phyloP scores from a whole-genome alignment of 495 filamentous ascomycete species.

The Penicillium paxilli region DNA sequence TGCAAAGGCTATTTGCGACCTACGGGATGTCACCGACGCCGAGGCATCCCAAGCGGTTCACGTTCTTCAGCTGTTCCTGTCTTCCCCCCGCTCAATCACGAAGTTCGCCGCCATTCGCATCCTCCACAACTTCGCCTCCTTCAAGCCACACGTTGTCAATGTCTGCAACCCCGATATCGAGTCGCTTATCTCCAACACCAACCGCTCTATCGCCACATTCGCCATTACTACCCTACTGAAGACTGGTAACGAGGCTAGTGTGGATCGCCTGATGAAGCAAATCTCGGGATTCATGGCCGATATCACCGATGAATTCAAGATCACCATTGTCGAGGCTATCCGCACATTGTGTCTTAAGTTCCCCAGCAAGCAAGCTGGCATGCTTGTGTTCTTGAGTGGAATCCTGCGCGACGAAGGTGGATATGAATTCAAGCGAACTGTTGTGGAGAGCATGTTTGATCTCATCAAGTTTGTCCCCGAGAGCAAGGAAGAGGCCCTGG shows the following conservation, averaged over 20 bases:
- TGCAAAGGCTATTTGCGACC: conserved; percentile 93
- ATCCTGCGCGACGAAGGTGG: conserved; percentile 95
- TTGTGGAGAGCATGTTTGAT: conserved; percentile 99
- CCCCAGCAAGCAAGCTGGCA: conserved; percentile 95
- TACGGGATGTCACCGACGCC: conserved; percentile 87
- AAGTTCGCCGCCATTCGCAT: conserved; percentile 98
- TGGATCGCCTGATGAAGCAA: conserved; percentile 98
- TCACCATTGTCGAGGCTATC: conserved; percentile 98
- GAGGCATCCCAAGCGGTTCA: conserved; percentile 93
- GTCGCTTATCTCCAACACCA: conserved; percentile 90
- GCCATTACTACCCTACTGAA: conserved; percentile 97
- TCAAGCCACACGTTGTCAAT: conserved; percentile 90
- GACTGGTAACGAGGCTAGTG: conserved; percentile 95
- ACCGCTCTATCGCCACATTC: conserved; percentile 96
- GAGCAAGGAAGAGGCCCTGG: conserved; percentile 94
- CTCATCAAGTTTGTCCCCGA: conserved; percentile 98
- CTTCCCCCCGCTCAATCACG: conserved; percentile 92
- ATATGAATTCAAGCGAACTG: conserved; percentile 96
- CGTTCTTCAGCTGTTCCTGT: conserved; percentile 92
- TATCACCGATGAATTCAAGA: conserved; percentile 98
- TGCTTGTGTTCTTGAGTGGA: conserved; percentile 93
- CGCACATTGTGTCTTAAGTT: conserved; percentile 97
- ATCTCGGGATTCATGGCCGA: conserved; percentile 97
- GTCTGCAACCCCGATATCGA: conserved; percentile 97
- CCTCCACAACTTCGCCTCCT: conserved; percentile 90